Evolutionary conservation across 2,329 filamentous ascomycete genomes (phyloP).

Genomic region (Stemphylium lycopersici): DNA sequence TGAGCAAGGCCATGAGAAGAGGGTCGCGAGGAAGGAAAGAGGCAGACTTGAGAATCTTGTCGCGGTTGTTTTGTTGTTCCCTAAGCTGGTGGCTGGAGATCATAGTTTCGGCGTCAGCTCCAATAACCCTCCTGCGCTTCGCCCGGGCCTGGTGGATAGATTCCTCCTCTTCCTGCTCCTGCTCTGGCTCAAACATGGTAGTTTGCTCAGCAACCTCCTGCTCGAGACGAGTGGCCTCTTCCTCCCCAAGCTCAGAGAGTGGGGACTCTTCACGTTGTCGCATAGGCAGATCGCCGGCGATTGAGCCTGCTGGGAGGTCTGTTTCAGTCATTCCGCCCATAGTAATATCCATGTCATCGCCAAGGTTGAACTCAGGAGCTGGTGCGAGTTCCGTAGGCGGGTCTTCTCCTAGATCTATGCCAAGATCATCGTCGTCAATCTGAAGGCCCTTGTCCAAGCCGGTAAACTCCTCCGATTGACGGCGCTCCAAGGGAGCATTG

Average conservation of each 20-base stretch:
- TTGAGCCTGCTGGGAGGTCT: conserved; percentile 32
- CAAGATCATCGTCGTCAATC: conserved; percentile 62
- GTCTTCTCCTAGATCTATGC: conserved; percentile 48
- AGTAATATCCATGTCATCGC: conserved; percentile 49
- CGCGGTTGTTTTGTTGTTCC: conserved; percentile 82
- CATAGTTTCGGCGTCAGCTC: conserved; percentile 80
- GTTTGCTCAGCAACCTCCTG: conserved; percentile 58
- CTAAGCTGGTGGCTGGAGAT: conserved; percentile 80
- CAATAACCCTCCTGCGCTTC: conserved; percentile 81
- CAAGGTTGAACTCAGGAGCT: conserved; percentile 33
- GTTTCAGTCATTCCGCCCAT: conserved; percentile 59
- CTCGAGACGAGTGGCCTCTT: conserved; percentile 67
- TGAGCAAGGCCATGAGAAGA: conserved; percentile 83
- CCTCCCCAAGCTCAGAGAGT: conserved; percentile 60
- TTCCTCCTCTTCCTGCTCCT: conserved; percentile 63
- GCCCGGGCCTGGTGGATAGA: conserved; percentile 70
- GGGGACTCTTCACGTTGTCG: conserved; percentile 58
- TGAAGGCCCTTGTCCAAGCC: conserved; percentile 59
- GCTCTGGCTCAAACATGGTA: conserved; percentile 48
- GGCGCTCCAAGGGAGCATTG: conserved; percentile 71
- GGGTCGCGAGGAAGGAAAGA: conserved; percentile 87
- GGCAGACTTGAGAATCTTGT: conserved; percentile 82
- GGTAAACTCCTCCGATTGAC: conserved; percentile 42
- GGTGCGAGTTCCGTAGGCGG: conserved; percentile 31
- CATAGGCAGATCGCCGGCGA: conserved; percentile 57